Percentiles rank a stretch among this genome's conserved stretches.
Evolutionary conservation across 2,329 filamentous ascomycete species (phyloP).

Genomic region (Hortaea sp.): DNA sequence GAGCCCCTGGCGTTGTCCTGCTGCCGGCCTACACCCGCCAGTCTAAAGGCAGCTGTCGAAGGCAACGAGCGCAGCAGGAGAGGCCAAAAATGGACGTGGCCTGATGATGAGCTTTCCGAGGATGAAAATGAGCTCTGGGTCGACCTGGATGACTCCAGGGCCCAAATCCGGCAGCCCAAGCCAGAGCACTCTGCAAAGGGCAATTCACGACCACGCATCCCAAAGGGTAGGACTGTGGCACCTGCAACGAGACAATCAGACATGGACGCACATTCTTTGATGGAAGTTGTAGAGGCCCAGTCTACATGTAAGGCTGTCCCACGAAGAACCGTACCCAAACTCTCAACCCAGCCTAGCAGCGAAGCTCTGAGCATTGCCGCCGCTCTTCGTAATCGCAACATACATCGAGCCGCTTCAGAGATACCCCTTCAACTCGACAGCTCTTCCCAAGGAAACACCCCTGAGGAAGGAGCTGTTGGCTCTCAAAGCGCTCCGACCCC

Average conservation of each 20-base stretch:
- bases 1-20: conserved; percentile 49
- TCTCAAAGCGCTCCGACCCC: neutral
- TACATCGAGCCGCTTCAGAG: conserved; percentile 1
- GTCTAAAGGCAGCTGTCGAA: conserved; percentile 28
- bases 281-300: conserved; percentile 3
- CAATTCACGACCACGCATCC: too few species aligned
- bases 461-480: neutral
- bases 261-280: neutral
- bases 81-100: conserved; percentile 4
- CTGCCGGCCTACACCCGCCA: conserved; percentile 29
- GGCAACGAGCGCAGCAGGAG: conserved; percentile 46
- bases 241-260: too few species aligned
- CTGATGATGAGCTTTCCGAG: neutral
- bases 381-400: conserved; percentile 5
- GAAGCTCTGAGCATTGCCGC: conserved; percentile 11
- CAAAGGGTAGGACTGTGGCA: too few species aligned
- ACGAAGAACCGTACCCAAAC: neutral
- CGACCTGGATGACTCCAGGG: conserved; percentile 7
- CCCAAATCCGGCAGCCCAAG: neutral
- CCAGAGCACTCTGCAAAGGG: neutral
- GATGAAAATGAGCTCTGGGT: conserved; percentile 2
- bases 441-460: neutral
- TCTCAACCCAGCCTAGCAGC: conserved; percentile 9
- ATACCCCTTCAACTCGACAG: neutral
- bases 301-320: conserved; percentile 2